A percentile compares a stretch with the other conserved stretches of the same genome.
Evolutionary conservation across 2,329 filamentous ascomycete species (phyloP).

Genomic region (Nakataea oryzae): DNA sequence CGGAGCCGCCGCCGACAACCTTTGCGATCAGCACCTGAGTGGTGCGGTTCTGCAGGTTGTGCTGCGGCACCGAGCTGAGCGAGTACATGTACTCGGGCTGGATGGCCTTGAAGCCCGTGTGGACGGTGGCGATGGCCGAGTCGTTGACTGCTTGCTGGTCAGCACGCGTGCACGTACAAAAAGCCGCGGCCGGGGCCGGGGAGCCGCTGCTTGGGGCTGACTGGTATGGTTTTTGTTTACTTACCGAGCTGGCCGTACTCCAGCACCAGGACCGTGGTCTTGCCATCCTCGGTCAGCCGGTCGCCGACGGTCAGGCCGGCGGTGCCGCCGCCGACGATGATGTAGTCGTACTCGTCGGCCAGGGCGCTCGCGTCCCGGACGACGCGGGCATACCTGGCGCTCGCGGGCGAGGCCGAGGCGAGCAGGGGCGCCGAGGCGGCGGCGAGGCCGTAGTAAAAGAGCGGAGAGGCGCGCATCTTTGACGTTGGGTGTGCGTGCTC

Average conservation of each 20-base stretch:
- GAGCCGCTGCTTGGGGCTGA: too few species aligned
- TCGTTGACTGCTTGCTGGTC: not conserved
- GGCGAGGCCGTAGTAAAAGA: not conserved
- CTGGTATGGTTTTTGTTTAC: not conserved
- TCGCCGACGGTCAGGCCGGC: slow-evolving; percentile 12
- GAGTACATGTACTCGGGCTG: slow-evolving; percentile 12
- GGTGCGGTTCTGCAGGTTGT: slow-evolving; percentile 14
- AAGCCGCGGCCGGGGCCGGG: too few species aligned
- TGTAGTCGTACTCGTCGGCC: slow-evolving; percentile 10
- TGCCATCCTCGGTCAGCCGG: slow-evolving; percentile 12
- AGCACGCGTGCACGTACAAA: not conserved
- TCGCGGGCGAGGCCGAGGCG: not conserved
- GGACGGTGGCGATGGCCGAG: slow-evolving; percentile 8
- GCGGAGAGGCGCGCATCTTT: not conserved
- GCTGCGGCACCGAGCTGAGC: slow-evolving; percentile 18
- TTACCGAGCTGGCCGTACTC: slow-evolving; percentile 11
- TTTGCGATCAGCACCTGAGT: slow-evolving; percentile 13
- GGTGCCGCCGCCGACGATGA: slow-evolving; percentile 13
- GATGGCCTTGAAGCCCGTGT: slow-evolving; percentile 9
- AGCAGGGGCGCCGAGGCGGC: not conserved
- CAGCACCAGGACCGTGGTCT: slow-evolving; percentile 11
- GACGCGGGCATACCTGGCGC: not conserved
- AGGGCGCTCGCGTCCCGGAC: not conserved
- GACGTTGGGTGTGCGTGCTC: not conserved
- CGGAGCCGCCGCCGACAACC: slow-evolving; percentile 25